phyloP scores from a whole-genome alignment of 148 eudicot genomes.

The Silene uniflora region DNA sequence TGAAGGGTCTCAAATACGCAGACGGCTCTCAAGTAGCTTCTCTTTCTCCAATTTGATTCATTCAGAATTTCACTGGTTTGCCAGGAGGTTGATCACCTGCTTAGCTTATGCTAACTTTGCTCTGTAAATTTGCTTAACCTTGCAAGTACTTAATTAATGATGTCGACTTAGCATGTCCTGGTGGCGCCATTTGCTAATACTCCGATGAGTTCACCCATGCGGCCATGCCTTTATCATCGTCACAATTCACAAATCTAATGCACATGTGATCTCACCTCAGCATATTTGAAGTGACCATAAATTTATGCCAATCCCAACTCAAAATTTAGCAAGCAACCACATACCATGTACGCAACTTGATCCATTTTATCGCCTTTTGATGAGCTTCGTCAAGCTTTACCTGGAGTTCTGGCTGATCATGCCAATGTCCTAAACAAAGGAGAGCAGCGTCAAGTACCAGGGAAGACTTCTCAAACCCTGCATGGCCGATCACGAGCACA shows the following conservation, averaged over 20 bases:
- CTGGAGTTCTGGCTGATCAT: constrained; percentile 29
- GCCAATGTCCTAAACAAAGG: constrained; percentile 79
- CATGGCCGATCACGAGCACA: background rate
- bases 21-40: constrained; percentile 55
- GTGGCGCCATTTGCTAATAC: too few relatives aligned
- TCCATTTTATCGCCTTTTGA: background rate
- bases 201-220: too few relatives aligned
- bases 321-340: background rate
- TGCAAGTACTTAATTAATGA: background rate
- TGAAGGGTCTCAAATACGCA: constrained; percentile 60
- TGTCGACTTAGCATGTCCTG: too few relatives aligned
- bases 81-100: constrained; percentile 3
- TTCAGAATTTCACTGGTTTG: background rate
- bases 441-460: constrained; percentile 73
- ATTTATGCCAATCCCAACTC: background rate
- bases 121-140: constrained; percentile 2
- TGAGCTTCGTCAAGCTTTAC: background rate
- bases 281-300: background rate
- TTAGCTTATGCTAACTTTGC: background rate
- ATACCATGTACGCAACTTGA: background rate
- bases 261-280: too few relatives aligned
- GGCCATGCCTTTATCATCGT: too few relatives aligned
- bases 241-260: too few relatives aligned
- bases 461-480: constrained; percentile 79
- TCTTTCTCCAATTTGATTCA: constrained; percentile 45